Base-by-base conservation (phyloP, 140 eudicot species). In the Ambrosia hybrid region DNA sequence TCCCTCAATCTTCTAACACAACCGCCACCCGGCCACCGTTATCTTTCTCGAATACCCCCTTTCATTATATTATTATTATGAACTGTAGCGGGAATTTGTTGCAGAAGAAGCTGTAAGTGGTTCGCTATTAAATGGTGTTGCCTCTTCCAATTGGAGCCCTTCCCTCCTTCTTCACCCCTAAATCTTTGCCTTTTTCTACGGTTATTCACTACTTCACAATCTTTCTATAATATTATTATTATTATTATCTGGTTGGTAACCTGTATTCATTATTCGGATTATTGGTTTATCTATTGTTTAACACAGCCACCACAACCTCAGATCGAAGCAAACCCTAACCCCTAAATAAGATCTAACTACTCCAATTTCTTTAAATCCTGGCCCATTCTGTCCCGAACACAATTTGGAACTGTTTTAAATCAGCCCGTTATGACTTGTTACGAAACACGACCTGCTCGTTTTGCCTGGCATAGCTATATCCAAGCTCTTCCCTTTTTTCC, bases 211-310 rank as follows among this genome's bases (percentile, higher is more conserved):
- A 30, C 66, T 60, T 60, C 65, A 61, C 34, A 33, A 34, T 61
- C 65, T 30, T 30, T 30, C 66, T 4, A 39, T 46, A 9, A 6
- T 46, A 5, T 46, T 46, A 8, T 8, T n/a, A n/a, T n/a, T n/a
- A n/a, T n/a, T n/a, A n/a, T n/a, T n/a, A 77, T 79, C 84, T 43
- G 88, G 85, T 80, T 17, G 41, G 83, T 71, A 15, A 73, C 38
- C 16, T 16, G 64, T 53, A n/a, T 39, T 67, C 45, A 13, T 1
- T 14, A n/a, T 3, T 21, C 56, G 4, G 36, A 52, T 34, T 17
- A 48, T 21, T 30, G 45, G 34, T 60, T 46, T 46, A 46, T 46
- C 3, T 46, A 46, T 46, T 46, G 11, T n/a, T n/a, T n/a, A n/a
- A n/a, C n/a, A n/a, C n/a, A n/a, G n/a, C n/a, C n/a, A n/a, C n/a